Conservation (phyloP, 768 basidiomycete species). For the Hemileccinum impolitum region DNA sequence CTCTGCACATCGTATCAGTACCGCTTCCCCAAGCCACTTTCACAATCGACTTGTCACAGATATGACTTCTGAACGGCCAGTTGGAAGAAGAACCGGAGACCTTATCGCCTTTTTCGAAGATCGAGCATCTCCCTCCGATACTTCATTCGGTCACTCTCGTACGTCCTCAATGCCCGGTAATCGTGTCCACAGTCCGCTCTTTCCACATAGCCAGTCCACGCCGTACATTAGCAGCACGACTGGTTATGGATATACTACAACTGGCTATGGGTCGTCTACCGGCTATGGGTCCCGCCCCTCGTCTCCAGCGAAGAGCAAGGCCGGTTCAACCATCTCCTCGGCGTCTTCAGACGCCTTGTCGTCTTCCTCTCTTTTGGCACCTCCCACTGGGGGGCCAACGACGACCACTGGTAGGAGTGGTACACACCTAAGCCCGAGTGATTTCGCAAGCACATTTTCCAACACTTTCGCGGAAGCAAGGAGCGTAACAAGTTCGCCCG, state of each 20-base stretch:
- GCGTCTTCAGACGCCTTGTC: slow-evolving; percentile 25
- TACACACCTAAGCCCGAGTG: slow-evolving; percentile 35
- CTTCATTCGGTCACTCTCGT: slow-evolving; percentile 46
- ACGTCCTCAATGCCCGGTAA: slow-evolving; percentile 49
- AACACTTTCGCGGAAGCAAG: slow-evolving; percentile 39
- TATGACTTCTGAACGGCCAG: slow-evolving; percentile 44
- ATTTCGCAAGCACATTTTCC: slow-evolving; percentile 36
- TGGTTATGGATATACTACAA: slow-evolving; percentile 35
- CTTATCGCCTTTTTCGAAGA: slow-evolving; percentile 75
- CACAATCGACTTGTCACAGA: slow-evolving; percentile 63
- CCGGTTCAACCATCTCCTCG: slow-evolving; percentile 30
- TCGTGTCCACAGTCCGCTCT: slow-evolving; percentile 29
- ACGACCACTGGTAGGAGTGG: slow-evolving; percentile 21
- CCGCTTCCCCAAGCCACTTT: slow-evolving; percentile 35
- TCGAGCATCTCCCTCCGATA: slow-evolving; percentile 39
- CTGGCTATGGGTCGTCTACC: slow-evolving; percentile 28
- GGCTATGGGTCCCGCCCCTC: slow-evolving; percentile 43
- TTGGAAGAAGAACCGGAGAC: slow-evolving; percentile 56
- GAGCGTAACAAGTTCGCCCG: slow-evolving; percentile 21
- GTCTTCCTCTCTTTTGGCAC: slow-evolving; percentile 47
- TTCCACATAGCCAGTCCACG: slow-evolving; percentile 36
- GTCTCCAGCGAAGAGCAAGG: slow-evolving; percentile 45
- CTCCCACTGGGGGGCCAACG: slow-evolving; percentile 37
- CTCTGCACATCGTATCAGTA: slow-evolving; percentile 41
- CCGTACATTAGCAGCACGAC: slow-evolving; percentile 37